A percentile compares a stretch with the other conserved stretches of the same genome.
Evolutionary conservation across 2,329 filamentous ascomycete species (phyloP).

Genomic region (Curvularia verruculosa): DNA sequence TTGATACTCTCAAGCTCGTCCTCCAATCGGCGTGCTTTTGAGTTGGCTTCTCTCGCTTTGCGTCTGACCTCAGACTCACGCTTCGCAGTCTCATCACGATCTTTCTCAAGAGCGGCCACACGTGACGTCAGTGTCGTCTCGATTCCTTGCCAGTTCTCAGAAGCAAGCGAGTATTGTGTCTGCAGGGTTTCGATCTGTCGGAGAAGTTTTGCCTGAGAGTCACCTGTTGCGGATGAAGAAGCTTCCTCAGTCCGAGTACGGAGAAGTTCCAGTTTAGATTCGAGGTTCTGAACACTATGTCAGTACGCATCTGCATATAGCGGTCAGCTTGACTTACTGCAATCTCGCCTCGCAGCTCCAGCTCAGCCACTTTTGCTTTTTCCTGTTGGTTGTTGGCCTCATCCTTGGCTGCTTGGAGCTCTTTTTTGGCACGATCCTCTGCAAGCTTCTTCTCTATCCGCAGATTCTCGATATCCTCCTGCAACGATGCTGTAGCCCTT

Average conservation of each 20-base stretch:
- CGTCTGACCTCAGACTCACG: conserved; percentile 87
- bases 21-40: conserved; percentile 71
- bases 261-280: conserved; percentile 88
- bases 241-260: conserved; percentile 86
- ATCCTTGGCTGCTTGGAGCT: conserved; percentile 74
- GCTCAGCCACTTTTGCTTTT: conserved; percentile 69
- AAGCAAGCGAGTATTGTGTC: conserved; percentile 91
- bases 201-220: conserved; percentile 86
- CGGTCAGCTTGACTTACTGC: conserved; percentile 47
- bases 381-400: conserved; percentile 76
- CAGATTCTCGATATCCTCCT: conserved; percentile 67
- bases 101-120: conserved; percentile 80
- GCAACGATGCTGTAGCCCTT: conserved; percentile 60
- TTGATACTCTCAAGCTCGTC: conserved; percentile 79
- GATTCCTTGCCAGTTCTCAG: conserved; percentile 97
- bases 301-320: conserved; percentile 19
- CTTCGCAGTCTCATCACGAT: conserved; percentile 82
- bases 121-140: conserved; percentile 83
- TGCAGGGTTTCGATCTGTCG: conserved; percentile 95
- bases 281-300: conserved; percentile 65
- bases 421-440: conserved; percentile 70
- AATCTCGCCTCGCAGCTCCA: conserved; percentile 81
- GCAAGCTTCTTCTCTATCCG: conserved; percentile 79
- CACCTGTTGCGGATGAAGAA: conserved; percentile 79
- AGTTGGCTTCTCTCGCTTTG: conserved; percentile 84